Base-by-base conservation (phyloP, 768 basidiomycete genomes). In the Agaricus bisporus region DNA sequence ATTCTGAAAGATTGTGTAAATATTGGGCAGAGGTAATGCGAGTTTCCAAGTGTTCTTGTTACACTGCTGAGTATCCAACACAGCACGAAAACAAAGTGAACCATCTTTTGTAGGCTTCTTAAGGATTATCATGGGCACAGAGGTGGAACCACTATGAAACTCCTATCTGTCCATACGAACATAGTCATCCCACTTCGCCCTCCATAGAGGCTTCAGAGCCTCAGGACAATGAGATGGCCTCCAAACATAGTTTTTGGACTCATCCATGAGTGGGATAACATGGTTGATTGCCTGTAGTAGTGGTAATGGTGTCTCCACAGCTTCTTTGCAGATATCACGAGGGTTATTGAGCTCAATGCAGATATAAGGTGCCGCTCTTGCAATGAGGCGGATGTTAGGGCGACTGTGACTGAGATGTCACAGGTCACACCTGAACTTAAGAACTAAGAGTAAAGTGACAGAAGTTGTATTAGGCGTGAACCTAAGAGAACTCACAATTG, bases 281-380 rank as follows among this genome's bases (percentile, higher is more conserved):
- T 78, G 74, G 54, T 78, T 77, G 1, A 78, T 70, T 0, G 54
- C 70, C 1, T 69, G 29, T 3, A 74, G 45, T 0, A 73, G 74
- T 0, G 77, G 76, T 7, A 74, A 45, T 0, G 61, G 62, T 0
- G 66, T 70, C 8, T 71, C 66, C 8, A 48, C 55, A 0, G 61
- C 65, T 5, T 57, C 50, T 38, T 60, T 62, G 43, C 65, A 72
- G 0, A 67, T 39, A 0, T 61, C 61, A n/a, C n/a, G n/a, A n/a
- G n/a, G n/a, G n/a, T n/a, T n/a, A n/a, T n/a, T n/a, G n/a, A n/a
- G n/a, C n/a, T n/a, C n/a, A n/a, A n/a, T n/a, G n/a, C n/a, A n/a
- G n/a, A n/a, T n/a, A n/a, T n/a, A n/a, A n/a, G n/a, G n/a, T n/a
- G n/a, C n/a, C n/a, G n/a, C n/a, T n/a, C n/a, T n/a, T n/a, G n/a